Base-by-base conservation (phyloP, 306 rosid species). In the Cucurbita ficifolia region DNA sequence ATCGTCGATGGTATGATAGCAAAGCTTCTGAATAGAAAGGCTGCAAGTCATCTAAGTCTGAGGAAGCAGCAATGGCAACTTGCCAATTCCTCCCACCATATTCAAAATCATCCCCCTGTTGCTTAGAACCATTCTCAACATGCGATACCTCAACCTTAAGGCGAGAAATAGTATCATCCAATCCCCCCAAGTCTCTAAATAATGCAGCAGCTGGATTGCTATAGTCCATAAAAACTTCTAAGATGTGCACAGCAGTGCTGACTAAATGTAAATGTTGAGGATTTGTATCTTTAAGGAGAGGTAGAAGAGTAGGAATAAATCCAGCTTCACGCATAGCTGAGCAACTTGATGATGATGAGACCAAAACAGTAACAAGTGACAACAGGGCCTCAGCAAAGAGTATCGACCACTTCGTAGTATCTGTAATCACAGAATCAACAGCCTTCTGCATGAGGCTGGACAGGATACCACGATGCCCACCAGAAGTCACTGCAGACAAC, bases 121-220 rank as follows among this genome's bases (percentile, higher is more conserved):
- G 91, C 83, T 87, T 88, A 79, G 87, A 82, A 82, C 82, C 83
- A 84, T 83, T 87, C 84, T 89, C 99, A 72, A 94, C 89, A 73
- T 80, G 78, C 13, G 95, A 85, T 21, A 91, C 96, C 84, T 95
- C 99, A 83, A 88, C 76, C 85, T 89, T 87, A 77, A 95, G 75
- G 55, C 99, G 96, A 82, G 88, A 84, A 74, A 91, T 89, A 65
- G 96, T 85, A 79, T 89, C 97, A 73, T 95, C 99, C 81, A 95
- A 88, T 72, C 99, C 99, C 52, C 99, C 99, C 90, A 95, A 89
- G 76, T 95, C 99, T 79, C 97, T 89, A 79, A 95, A 95, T 79
- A 95, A 79, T 5, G 96, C 93, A 46, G 92, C 96, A 55, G 99
- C 99, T 13, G 96, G 96, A 85, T 91, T 95, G 76, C 99, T 95